Conservation (phyloP, 257 asterid genomes). For the Thymus mandschuricus region DNA sequence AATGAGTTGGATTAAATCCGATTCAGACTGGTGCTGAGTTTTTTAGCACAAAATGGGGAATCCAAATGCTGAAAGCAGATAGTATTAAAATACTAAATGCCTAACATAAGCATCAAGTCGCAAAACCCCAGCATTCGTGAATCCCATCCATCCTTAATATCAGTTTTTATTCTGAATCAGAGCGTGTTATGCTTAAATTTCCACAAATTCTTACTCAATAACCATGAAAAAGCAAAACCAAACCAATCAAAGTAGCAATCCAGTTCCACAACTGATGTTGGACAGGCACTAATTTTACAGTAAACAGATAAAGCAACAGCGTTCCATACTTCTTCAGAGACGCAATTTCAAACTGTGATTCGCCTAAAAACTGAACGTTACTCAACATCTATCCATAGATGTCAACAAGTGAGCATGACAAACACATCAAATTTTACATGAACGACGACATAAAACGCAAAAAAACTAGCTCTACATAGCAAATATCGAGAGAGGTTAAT, state of each 20-base stretch:
- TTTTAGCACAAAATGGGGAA: conserved; percentile 1
- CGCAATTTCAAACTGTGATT: conserved; percentile 23
- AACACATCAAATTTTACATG: conserved; percentile 5
- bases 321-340: neutral
- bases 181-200: neutral
- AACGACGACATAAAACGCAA: neutral
- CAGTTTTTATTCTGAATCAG: too few species aligned
- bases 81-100: too few species aligned
- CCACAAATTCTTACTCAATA: neutral
- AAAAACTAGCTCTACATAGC: conserved; percentile 6
- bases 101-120: too few species aligned
- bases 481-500: neutral
- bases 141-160: too few species aligned
- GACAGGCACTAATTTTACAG: too few species aligned
- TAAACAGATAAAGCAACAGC: conserved; percentile 12
- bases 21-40: conserved; percentile 8
- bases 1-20: neutral
- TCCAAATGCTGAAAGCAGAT: too few species aligned
- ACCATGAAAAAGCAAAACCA: neutral
- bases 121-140: too few species aligned
- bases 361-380: neutral
- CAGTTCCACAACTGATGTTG: neutral
- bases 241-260: conserved; percentile 13
- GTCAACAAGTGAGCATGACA: conserved; percentile 9
- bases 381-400: neutral